A percentile compares a stretch with the other conserved stretches of the same genome.
Conservation (phyloP, 139 green algal species). For the Coccomyxa sp. region DNA sequence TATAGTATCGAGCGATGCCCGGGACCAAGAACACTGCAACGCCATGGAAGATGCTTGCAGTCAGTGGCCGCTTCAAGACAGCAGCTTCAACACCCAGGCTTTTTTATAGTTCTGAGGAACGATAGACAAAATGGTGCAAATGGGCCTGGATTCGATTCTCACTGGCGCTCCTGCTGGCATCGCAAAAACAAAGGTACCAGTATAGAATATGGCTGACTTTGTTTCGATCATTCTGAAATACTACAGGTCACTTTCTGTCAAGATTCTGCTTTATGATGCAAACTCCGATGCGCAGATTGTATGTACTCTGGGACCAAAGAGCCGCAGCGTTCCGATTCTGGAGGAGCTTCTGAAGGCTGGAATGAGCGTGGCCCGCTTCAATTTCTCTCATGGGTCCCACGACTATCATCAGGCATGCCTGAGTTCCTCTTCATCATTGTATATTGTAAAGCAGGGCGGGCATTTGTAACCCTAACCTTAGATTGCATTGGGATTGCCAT, state of each 20-base stretch:
- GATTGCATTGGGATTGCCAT: neutral
- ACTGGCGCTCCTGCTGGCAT: constrained; percentile 46
- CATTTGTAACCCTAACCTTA: neutral
- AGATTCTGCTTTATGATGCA: neutral
- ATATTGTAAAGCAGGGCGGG: neutral
- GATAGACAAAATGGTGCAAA: constrained; percentile 41
- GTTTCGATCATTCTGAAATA: too few relatives aligned
- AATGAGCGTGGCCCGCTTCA: constrained; percentile 96
- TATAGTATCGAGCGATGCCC: neutral
- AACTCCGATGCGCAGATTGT: constrained; percentile 65
- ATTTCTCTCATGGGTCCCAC: constrained; percentile 93
- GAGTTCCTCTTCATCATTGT: neutral
- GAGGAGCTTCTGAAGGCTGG: constrained; percentile 85
- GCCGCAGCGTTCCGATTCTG: constrained; percentile 66
- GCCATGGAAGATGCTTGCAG: too few relatives aligned
- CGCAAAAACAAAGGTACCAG: constrained; percentile 63
- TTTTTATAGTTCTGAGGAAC: neutral
- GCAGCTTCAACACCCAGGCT: too few relatives aligned
- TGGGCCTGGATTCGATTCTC: constrained; percentile 66
- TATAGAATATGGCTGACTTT: too few relatives aligned
- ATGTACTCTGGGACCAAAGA: constrained; percentile 89
- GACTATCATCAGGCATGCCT: constrained; percentile 88
- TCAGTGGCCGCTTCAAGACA: too few relatives aligned
- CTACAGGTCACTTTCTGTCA: neutral
- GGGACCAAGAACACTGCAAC: too few relatives aligned